Conservation (phyloP, 2,329 filamentous ascomycete species). For the Xylaria sp. region DNA sequence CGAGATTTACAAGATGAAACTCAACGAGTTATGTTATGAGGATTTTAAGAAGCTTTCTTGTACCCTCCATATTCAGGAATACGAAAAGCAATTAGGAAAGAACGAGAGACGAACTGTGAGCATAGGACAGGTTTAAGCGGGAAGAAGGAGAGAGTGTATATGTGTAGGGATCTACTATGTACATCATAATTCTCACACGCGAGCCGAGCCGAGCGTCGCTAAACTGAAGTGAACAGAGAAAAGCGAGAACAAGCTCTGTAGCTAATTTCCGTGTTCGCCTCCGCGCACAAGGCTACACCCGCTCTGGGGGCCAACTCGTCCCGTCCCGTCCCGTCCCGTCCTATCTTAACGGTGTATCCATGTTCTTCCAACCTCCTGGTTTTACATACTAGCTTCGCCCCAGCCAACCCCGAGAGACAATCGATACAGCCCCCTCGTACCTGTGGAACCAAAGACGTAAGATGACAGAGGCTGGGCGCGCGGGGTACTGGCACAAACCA, state of each 20-base stretch:
- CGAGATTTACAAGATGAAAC: too few species aligned
- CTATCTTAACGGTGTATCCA: background rate
- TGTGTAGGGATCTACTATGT: background rate
- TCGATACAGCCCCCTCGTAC: slow-evolving; percentile 13
- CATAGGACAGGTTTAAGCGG: background rate
- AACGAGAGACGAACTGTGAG: background rate
- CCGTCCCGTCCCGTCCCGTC: slow-evolving; percentile 10
- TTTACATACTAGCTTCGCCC: background rate
- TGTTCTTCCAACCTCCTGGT: background rate
- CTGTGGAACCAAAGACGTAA: slow-evolving; percentile 22
- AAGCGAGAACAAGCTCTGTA: background rate
- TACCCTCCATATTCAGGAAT: background rate
- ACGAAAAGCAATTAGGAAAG: background rate
- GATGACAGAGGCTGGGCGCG: slow-evolving; percentile 22
- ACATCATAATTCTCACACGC: background rate
- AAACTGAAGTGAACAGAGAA: background rate
- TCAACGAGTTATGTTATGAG: too few species aligned
- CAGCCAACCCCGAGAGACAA: background rate
- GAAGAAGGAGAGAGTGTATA: background rate
- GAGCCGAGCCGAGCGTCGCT: background rate
- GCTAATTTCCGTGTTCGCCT: background rate
- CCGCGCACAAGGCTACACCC: background rate
- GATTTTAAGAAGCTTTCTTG: background rate
- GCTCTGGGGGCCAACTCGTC: background rate
- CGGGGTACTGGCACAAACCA: slow-evolving; percentile 1